phyloP scores from a whole-genome alignment of 495 filamentous ascomycete species.

The Hyphodiscus hymeniophilus region DNA sequence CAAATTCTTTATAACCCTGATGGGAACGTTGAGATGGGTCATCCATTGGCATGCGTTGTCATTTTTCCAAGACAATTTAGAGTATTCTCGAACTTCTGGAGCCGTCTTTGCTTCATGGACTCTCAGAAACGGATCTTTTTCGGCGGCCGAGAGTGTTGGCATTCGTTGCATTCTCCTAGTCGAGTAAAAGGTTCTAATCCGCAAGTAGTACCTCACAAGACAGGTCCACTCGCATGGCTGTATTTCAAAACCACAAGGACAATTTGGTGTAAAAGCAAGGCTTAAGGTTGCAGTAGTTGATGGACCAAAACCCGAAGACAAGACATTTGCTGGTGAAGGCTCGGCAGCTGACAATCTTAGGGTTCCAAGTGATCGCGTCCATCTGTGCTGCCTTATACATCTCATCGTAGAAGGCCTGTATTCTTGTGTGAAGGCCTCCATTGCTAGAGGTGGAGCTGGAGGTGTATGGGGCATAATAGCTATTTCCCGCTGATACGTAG shows the following conservation, averaged over 20 bases:
- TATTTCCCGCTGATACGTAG: background rate
- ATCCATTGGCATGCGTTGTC: background rate
- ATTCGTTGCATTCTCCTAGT: background rate
- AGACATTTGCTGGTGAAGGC: conserved; percentile 2
- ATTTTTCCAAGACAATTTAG: background rate
- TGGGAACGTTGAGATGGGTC: background rate
- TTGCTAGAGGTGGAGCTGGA: conserved; percentile 1
- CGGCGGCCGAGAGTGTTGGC: background rate
- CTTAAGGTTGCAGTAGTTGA: conserved; percentile 1
- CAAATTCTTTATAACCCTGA: conserved; percentile 1
- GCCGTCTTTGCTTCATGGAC: background rate
- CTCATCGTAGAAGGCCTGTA: conserved; percentile 2
- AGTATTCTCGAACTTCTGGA: background rate
- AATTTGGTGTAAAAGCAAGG: background rate
- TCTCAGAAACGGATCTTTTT: background rate
- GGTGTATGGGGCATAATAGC: conserved; percentile 4
- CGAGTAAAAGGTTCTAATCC: conserved; percentile 5
- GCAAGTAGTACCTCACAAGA: conserved; percentile 2
- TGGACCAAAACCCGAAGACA: background rate
- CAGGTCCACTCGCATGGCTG: background rate
- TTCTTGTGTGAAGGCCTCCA: background rate
- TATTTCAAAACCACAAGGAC: background rate
- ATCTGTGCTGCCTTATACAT: conserved; percentile 3
- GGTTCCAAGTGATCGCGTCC: conserved; percentile 1
- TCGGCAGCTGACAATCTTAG: conserved; percentile 1